Conservation (phyloP, 352 stramenopile species). For the Elongisporangium senticosum region DNA sequence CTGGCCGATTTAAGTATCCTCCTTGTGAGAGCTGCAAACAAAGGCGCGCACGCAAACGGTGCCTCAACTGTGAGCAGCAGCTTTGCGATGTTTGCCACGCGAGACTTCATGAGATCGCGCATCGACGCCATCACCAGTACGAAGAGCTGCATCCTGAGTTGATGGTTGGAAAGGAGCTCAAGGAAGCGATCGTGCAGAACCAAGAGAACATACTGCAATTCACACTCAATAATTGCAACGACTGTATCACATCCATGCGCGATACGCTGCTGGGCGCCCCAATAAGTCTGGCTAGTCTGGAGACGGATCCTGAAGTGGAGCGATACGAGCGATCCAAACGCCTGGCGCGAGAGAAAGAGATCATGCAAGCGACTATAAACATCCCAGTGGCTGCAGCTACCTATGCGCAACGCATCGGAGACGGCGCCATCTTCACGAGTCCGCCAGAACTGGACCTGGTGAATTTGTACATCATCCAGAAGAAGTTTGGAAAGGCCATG, state of each 20-base stretch:
- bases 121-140: conserved; percentile 44
- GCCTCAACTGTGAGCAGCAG: conserved; percentile 45
- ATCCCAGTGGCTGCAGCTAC: conserved; percentile 40
- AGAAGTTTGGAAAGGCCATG: conserved; percentile 44
- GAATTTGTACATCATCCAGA: conserved; percentile 51
- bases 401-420: conserved; percentile 26
- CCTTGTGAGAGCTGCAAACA: conserved; percentile 46
- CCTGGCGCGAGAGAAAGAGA: conserved; percentile 36
- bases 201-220: conserved; percentile 24
- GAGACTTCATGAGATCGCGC: conserved; percentile 44
- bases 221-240: conserved; percentile 14
- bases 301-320: conserved; percentile 36
- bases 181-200: conserved; percentile 13
- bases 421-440: conserved; percentile 35
- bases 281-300: background rate
- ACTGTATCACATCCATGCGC: conserved; percentile 26
- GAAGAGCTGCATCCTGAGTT: conserved; percentile 30
- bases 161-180: conserved; percentile 18
- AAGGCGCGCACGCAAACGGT: conserved; percentile 39
- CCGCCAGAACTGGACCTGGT: conserved; percentile 50
- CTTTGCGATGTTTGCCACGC: conserved; percentile 60
- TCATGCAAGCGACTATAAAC: conserved; percentile 53
- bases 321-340: conserved; percentile 40
- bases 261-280: conserved; percentile 12
- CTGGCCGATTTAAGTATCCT: conserved; percentile 33